phyloP scores from a whole-genome alignment of 1,284 basidiomycete species.

The Entoloma clypeatum region DNA sequence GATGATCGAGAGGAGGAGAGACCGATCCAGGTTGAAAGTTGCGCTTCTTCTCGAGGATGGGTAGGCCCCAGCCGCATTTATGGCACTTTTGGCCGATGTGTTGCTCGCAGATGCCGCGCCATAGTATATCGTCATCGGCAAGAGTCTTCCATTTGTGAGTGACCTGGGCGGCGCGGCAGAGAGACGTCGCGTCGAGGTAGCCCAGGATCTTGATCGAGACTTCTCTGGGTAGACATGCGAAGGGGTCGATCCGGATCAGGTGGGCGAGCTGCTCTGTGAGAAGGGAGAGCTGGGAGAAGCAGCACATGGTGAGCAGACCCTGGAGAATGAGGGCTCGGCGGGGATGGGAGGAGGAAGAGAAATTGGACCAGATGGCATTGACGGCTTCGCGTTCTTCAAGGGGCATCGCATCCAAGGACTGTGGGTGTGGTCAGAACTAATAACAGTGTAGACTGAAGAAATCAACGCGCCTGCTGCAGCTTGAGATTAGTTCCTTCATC shows the following conservation, averaged over 20 bases:
- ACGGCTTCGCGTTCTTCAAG: conserved; percentile 86
- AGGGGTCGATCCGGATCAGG: conserved; percentile 95
- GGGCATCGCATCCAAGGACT: conserved; percentile 94
- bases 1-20: conserved; percentile 26
- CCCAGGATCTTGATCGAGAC: conserved; percentile 87
- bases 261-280: conserved; percentile 89
- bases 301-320: conserved; percentile 99
- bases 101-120: conserved; percentile 97
- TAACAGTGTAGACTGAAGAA: background rate
- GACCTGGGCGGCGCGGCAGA: conserved; percentile 96
- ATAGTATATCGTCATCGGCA: conserved; percentile 95
- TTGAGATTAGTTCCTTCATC: conserved; percentile 93
- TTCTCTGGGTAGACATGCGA: conserved; percentile 88
- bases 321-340: conserved; percentile 92
- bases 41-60: conserved; percentile 79
- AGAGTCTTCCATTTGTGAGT: conserved; percentile 82
- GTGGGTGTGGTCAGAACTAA: conserved; percentile 3
- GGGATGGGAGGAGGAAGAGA: conserved; percentile 91
- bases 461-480: conserved; percentile 78
- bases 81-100: conserved; percentile 97
- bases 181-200: conserved; percentile 91
- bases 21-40: conserved; percentile 35
- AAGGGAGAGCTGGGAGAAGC: conserved; percentile 97
- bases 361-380: conserved; percentile 94
- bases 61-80: conserved; percentile 98